phyloP scores from a whole-genome alignment of 768 basidiomycete species.

The Daedalea quercina region DNA sequence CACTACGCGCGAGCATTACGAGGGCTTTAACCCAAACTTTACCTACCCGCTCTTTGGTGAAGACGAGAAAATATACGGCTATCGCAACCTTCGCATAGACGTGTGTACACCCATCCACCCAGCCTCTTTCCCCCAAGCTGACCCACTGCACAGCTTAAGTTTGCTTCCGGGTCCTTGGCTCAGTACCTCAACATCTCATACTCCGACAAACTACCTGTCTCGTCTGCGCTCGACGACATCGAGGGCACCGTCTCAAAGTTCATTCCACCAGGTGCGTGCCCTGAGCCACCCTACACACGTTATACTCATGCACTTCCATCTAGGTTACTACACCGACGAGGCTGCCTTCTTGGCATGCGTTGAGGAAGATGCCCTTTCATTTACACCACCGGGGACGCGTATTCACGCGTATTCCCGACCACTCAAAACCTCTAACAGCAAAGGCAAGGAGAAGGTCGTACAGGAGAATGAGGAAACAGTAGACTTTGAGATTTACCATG shows the following conservation, averaged over 20 bases:
- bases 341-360: constrained; percentile 61
- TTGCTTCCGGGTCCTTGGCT: constrained; percentile 81
- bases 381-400: constrained; percentile 70
- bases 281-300: not conserved
- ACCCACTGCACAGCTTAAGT: constrained; percentile 50
- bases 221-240: constrained; percentile 79
- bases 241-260: constrained; percentile 70
- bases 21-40: constrained; percentile 78
- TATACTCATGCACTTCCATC: constrained; percentile 1
- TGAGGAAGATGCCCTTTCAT: constrained; percentile 69
- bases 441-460: constrained; percentile 49
- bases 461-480: constrained; percentile 53
- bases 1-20: constrained; percentile 49
- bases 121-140: not conserved
- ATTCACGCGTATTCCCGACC: constrained; percentile 71
- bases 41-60: constrained; percentile 98
- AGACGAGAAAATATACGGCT: constrained; percentile 95
- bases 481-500: constrained; percentile 90
- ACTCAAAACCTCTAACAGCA: constrained; percentile 37
- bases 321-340: constrained; percentile 72
- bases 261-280: constrained; percentile 62
- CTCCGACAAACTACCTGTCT: constrained; percentile 55
- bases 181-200: constrained; percentile 70
- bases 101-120: constrained; percentile 36
- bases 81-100: constrained; percentile 76